Evolutionary conservation across 1,284 basidiomycete species (phyloP).

Genomic region (Heterobasidion occidentale): DNA sequence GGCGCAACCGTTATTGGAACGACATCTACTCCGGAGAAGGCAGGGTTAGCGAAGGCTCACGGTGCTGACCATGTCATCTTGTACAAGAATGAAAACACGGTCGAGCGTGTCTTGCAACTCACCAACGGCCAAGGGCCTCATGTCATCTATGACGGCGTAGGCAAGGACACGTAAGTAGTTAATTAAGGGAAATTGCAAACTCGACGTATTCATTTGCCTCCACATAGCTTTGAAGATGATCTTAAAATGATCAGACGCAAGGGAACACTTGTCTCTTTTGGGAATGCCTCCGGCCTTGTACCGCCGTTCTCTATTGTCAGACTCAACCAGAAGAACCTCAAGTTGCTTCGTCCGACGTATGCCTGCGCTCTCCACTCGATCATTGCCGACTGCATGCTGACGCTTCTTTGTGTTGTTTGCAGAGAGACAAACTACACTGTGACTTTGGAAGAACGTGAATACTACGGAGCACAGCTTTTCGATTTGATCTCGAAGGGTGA

Average conservation of each 20-base stretch:
- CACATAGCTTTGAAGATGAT: conserved; percentile 67
- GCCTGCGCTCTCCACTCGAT: conserved; percentile 16
- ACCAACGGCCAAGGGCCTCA: conserved; percentile 82
- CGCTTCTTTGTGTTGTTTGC: background rate
- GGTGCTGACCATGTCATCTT: conserved; percentile 88
- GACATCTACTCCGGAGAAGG: conserved; percentile 84
- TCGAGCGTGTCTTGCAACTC: conserved; percentile 66
- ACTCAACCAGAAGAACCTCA: conserved; percentile 79
- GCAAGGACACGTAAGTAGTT: conserved; percentile 73
- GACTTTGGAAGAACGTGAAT: conserved; percentile 63
- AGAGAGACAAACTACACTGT: conserved; percentile 63
- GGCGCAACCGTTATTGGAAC: conserved; percentile 93
- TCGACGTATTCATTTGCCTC: background rate
- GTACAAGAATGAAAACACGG: conserved; percentile 68
- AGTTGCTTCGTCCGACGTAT: conserved; percentile 69
- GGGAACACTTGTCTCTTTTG: conserved; percentile 83
- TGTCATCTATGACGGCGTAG: conserved; percentile 90
- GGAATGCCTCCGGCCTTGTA: conserved; percentile 84
- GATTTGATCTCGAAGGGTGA: conserved; percentile 50
- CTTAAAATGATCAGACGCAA: conserved; percentile 77
- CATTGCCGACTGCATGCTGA: background rate
- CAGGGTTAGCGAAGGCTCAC: conserved; percentile 69
- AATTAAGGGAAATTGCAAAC: background rate
- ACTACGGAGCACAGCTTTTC: conserved; percentile 66
- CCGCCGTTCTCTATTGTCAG: conserved; percentile 69